Conservation (phyloP, 2,329 filamentous ascomycete genomes). For the Colletotrichum coccodes region DNA sequence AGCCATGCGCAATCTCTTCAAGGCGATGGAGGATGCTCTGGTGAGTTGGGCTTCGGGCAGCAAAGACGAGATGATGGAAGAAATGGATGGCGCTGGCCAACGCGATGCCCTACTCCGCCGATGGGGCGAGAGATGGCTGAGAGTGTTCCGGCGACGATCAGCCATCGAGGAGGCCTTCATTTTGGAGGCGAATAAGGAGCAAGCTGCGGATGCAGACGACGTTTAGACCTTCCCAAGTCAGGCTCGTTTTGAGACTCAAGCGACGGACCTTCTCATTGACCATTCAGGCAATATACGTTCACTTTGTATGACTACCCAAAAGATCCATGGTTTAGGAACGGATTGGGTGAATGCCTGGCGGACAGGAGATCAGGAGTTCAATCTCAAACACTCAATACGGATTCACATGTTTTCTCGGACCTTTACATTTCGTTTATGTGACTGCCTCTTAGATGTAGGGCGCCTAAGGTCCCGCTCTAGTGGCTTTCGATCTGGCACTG, state of each 20-base stretch:
- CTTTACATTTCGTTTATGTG: too few relatives aligned
- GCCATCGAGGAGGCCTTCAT: conserved; percentile 85
- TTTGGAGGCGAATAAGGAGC: conserved; percentile 43
- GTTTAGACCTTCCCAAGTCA: conserved; percentile 9
- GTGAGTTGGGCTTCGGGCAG: conserved; percentile 76
- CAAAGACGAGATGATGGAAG: conserved; percentile 81
- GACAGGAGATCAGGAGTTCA: not conserved
- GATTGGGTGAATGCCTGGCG: not conserved
- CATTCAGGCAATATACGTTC: not conserved
- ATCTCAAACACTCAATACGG: not conserved
- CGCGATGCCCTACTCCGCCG: conserved; percentile 74
- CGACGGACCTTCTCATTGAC: not conserved
- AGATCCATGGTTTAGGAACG: not conserved
- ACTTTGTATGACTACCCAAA: conserved; percentile 20
- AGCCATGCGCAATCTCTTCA: conserved; percentile 83
- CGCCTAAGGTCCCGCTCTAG: not conserved
- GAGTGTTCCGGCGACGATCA: conserved; percentile 83
- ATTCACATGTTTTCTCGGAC: not conserved
- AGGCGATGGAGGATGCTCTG: conserved; percentile 81
- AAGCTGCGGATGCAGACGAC: not conserved
- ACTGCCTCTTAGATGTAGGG: not conserved
- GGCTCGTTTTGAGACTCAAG: not conserved
- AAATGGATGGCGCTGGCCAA: conserved; percentile 66
- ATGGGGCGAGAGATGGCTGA: conserved; percentile 89
- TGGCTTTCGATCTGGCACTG: not conserved